A percentile compares a stretch with the other conserved stretches of the same genome.
These are phyloP conservation scores for Aspergillus steynii DNA, from an alignment of 495 filamentous ascomycete species.

Conservation along the genomic window DNA sequence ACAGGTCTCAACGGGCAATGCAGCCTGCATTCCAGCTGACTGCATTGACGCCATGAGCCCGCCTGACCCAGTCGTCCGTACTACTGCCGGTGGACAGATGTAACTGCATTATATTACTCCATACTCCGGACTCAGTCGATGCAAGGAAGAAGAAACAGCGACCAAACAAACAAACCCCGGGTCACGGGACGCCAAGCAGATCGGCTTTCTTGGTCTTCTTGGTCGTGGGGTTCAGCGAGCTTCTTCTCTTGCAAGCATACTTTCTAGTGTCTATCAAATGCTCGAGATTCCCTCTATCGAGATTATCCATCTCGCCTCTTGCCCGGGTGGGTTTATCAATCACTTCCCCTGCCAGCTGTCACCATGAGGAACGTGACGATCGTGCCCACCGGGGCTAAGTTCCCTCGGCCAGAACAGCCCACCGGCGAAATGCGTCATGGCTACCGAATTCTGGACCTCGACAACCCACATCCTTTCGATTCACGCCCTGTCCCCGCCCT, in stretches of 20 bases:
- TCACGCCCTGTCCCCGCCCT: neutral
- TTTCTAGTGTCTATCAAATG: neutral
- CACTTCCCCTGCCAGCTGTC: neutral
- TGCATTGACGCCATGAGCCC: no score
- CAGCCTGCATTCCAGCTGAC: no score
- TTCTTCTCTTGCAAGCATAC: neutral
- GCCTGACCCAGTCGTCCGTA: no score
- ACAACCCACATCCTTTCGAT: neutral
- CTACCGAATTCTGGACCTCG: neutral
- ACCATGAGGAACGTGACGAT: neutral
- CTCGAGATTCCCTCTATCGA: neutral
- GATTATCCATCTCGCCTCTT: neutral
- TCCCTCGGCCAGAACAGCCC: neutral
- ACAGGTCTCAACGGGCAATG: no score
- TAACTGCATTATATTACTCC: no score
- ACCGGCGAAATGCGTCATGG: neutral
- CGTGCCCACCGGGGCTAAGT: neutral
- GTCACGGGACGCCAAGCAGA: constrained; percentile 4
- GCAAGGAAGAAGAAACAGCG: no score
- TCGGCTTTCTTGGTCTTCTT: constrained; percentile 7
- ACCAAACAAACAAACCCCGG: neutral
- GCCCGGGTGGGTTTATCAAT: neutral
- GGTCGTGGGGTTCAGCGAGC: neutral
- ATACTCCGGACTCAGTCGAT: no score
- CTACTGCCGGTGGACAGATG: no score